These are phyloP conservation scores for Mesembryanthemum crystallinum DNA, from an alignment of 148 eudicot genomes.

Conservation along the genomic window DNA sequence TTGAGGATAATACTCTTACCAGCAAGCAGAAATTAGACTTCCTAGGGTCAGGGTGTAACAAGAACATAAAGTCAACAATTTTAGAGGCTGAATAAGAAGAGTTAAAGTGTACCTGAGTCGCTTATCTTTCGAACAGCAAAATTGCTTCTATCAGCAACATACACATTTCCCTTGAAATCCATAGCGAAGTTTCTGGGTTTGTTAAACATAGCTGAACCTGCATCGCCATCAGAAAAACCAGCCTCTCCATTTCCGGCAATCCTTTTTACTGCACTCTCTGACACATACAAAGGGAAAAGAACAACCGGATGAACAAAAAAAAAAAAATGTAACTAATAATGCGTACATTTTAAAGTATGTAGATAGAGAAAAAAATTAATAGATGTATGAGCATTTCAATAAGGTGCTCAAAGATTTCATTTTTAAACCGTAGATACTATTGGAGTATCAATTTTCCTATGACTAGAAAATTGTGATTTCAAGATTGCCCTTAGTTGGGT, in stretches of 20 bases:
- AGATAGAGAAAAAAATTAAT: neutral
- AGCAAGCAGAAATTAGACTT: neutral
- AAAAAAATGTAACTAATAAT: neutral
- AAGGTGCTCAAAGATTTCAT: neutral
- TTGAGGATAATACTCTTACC: neutral
- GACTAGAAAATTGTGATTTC: neutral
- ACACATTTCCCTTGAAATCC: conserved; percentile 62
- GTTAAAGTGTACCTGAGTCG: conserved; percentile 44
- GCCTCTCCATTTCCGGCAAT: conserved; percentile 45
- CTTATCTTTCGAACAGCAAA: conserved; percentile 62
- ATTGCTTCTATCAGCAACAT: conserved; percentile 63
- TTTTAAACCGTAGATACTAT: no score
- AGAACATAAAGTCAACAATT: neutral
- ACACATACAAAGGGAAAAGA: neutral
- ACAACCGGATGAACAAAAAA: neutral
- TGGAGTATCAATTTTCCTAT: neutral
- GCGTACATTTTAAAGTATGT: neutral
- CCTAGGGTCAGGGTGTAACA: neutral
- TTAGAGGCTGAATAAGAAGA: neutral
- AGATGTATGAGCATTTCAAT: neutral
- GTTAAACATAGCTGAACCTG: conserved; percentile 46
- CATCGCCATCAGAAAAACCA: conserved; percentile 55
- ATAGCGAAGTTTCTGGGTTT: conserved; percentile 70
- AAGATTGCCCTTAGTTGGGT: no score
- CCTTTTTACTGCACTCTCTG: conserved; percentile 45